phyloP scores from a whole-genome alignment of 192 early-diverging fungal genomes.

The Thoreauomyces humboldtii region DNA sequence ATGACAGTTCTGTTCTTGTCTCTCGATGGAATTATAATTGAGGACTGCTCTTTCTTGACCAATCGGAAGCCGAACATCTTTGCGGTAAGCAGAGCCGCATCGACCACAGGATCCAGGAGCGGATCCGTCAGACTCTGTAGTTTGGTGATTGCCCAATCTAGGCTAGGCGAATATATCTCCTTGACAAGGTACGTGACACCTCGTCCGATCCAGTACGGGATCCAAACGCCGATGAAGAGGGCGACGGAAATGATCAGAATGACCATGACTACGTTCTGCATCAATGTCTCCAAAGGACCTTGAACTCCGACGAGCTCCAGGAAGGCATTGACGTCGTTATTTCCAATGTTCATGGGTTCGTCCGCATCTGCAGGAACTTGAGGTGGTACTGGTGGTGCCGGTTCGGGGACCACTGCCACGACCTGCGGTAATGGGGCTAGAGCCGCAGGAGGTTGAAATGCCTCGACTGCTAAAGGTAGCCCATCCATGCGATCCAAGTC shows the following conservation, averaged over 20 bases:
- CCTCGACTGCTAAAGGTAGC: no score
- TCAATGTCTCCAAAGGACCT: constrained; percentile 73
- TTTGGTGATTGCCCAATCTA: constrained; percentile 24
- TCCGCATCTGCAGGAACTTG: constrained; percentile 7
- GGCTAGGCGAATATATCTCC: constrained; percentile 27
- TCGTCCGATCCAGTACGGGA: constrained; percentile 71
- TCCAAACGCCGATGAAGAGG: constrained; percentile 67
- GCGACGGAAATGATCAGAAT: constrained; percentile 69
- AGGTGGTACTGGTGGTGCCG: constrained; percentile 13
- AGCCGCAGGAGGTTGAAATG: not conserved
- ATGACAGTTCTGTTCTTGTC: no score
- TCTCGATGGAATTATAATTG: no score
- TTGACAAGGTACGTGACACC: constrained; percentile 24
- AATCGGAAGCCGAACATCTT: constrained; percentile 23
- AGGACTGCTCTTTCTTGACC: no score
- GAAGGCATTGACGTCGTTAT: constrained; percentile 54
- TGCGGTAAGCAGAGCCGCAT: constrained; percentile 35
- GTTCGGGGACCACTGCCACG: not conserved
- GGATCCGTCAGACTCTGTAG: constrained; percentile 73
- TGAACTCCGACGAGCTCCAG: constrained; percentile 89
- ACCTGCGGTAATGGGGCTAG: not conserved
- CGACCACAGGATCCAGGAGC: constrained; percentile 64
- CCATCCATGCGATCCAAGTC: no score
- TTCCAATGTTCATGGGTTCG: constrained; percentile 19
- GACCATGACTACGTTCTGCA: constrained; percentile 82